Percentiles rank a stretch among this genome's conserved stretches.
phyloP scores from a whole-genome alignment of 768 basidiomycete species.

The Exidia glandulosa region DNA sequence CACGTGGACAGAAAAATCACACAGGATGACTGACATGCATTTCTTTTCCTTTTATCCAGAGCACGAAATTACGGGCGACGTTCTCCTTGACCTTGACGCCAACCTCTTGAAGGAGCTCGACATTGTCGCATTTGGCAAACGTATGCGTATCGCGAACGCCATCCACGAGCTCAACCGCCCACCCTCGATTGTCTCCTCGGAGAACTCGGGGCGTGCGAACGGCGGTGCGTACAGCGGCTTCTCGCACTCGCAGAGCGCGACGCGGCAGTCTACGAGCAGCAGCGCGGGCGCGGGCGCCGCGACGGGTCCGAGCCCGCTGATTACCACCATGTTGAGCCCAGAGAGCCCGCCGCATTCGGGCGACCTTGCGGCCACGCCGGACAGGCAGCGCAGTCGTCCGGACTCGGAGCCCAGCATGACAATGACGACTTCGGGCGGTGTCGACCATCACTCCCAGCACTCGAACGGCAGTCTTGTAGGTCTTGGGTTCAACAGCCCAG shows the following conservation, averaged over 20 bases:
- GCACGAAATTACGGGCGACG: constrained; percentile 98
- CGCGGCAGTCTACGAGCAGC: constrained; percentile 34
- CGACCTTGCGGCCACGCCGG: constrained; percentile 2
- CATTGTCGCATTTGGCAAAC: constrained; percentile 88
- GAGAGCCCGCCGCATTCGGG: constrained; percentile 24
- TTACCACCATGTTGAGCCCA: constrained; percentile 14
- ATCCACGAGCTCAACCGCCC: constrained; percentile 79
- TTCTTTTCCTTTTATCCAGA: constrained; percentile 35
- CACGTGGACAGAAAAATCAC: too few species aligned
- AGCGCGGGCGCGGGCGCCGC: too few species aligned
- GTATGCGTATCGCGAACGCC: constrained; percentile 84
- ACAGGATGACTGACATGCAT: constrained; percentile 1
- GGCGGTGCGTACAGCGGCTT: constrained; percentile 19
- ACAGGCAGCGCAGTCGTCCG: neutral
- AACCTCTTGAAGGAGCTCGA: constrained; percentile 94
- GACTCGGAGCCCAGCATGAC: neutral
- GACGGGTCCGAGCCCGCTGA: constrained; percentile 11
- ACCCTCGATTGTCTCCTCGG: constrained; percentile 47
- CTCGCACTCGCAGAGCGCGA: constrained; percentile 28
- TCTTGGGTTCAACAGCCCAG: neutral
- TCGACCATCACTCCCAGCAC: neutral
- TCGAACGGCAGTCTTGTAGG: neutral
- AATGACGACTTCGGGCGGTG: neutral
- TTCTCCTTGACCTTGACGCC: constrained; percentile 86
- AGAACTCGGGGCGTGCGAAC: constrained; percentile 20